phyloP scores from a whole-genome alignment of 2,329 filamentous ascomycete species.

The Colletotrichum sp. region DNA sequence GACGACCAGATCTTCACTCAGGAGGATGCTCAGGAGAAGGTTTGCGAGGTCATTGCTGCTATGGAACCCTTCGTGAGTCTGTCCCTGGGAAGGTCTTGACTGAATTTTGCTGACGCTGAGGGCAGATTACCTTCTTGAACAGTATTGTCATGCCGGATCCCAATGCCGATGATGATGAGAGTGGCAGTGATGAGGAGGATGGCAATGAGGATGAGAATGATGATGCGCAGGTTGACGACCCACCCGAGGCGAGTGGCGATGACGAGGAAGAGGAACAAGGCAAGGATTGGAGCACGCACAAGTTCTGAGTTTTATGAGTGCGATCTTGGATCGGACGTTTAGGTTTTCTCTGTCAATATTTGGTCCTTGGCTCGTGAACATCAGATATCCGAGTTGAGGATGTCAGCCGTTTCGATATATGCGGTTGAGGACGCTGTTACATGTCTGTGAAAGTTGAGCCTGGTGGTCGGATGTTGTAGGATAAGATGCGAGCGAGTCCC shows the following conservation, averaged over 20 bases:
- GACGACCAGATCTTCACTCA: conserved; percentile 68
- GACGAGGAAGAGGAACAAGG: conserved; percentile 1
- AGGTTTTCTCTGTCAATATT: neutral
- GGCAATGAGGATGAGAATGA: neutral
- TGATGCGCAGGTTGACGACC: neutral
- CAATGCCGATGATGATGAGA: conserved; percentile 43
- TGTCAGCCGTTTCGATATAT: neutral
- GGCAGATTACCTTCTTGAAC: conserved; percentile 73
- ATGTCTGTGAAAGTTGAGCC: no score
- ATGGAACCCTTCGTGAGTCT: conserved; percentile 83
- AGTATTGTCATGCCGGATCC: conserved; percentile 75
- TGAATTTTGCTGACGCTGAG: neutral
- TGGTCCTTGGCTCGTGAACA: neutral
- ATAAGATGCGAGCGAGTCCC: neutral
- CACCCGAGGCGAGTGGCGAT: conserved; percentile 19
- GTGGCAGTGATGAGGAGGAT: conserved; percentile 34
- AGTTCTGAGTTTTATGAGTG: neutral
- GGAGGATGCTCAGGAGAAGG: conserved; percentile 65
- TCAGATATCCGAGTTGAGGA: neutral
- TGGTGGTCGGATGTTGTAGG: no score
- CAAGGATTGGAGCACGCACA: conserved; percentile 18
- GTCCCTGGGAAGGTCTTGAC: neutral
- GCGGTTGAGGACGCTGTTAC: neutral
- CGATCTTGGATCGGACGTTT: neutral
- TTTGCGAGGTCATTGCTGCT: conserved; percentile 67